Conservation (phyloP, 2,329 filamentous ascomycete genomes). For the Helminthosporium solani region DNA sequence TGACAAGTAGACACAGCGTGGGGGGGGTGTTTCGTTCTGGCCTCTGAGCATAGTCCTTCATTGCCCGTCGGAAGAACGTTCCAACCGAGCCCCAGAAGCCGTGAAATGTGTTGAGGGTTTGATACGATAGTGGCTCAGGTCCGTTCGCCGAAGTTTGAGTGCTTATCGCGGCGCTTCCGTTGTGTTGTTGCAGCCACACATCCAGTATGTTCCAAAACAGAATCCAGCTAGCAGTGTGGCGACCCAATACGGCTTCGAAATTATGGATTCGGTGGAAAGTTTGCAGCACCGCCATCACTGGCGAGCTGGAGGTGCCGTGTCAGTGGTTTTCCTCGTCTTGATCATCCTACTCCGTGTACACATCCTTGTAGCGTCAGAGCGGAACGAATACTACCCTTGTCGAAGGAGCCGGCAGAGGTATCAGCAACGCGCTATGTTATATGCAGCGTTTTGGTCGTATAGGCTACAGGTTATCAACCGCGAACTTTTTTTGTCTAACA, state of each 20-base stretch:
- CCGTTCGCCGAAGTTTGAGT: slow-evolving; percentile 2
- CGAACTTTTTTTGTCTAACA: slow-evolving; percentile 11
- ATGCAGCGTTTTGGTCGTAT: slow-evolving; percentile 15
- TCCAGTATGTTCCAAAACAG: too few species aligned
- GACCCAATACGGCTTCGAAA: slow-evolving; percentile 3
- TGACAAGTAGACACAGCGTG: slow-evolving; percentile 1
- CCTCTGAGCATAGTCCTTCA: background rate
- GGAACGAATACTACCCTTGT: slow-evolving; percentile 4
- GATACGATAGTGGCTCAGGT: background rate
- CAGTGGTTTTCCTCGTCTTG: slow-evolving; percentile 7
- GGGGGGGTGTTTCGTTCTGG: slow-evolving; percentile 4
- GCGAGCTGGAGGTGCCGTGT: slow-evolving; percentile 5
- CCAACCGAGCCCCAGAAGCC: slow-evolving; percentile 1
- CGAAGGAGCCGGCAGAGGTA: slow-evolving; percentile 5
- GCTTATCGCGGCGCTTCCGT: slow-evolving; percentile 3
- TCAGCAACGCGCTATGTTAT: slow-evolving; percentile 13
- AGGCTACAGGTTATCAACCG: slow-evolving; percentile 10
- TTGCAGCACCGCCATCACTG: slow-evolving; percentile 5
- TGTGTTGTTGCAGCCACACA: slow-evolving; percentile 4
- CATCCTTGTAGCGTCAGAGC: slow-evolving; percentile 11
- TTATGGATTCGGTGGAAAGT: background rate
- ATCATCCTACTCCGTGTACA: slow-evolving; percentile 10
- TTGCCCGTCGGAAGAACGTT: background rate
- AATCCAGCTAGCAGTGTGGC: slow-evolving; percentile 9
- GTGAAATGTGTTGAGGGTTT: slow-evolving; percentile 3